Base-by-base conservation (phyloP, 2,329 filamentous ascomycete species). In the Hypoxylon sp. region DNA sequence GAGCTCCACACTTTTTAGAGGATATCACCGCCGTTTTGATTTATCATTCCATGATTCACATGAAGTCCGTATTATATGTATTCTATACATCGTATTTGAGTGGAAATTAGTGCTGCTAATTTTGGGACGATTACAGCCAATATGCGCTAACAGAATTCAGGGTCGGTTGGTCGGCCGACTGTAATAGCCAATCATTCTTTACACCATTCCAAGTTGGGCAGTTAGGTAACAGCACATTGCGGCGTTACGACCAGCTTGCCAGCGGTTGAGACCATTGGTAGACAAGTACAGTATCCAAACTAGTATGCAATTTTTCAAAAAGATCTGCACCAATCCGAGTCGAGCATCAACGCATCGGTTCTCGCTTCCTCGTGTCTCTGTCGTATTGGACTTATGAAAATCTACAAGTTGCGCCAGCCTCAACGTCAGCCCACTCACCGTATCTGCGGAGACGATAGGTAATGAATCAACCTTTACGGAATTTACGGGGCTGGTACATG, bases 101-200 rank as follows among this genome's bases (percentile, higher is more conserved):
- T 66, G 69, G 69, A 69, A 60, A 69, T 66, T 59, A 68, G 60
- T 17, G 37, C n/a, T 71, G 44, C 69, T 71, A 71, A 70, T 63
- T 69, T 66, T 66, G 66, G 69, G 33, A 50, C 37, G 17, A 39
- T 26, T 50, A 17, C 19, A 44, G 53, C 67, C 54, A 64, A 29
- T 14, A 26, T 66, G 69, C 61, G 63, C 69, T 63, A 65, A 70
- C 59, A 51, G 33, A 37, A 22, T 61, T 37, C 57, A 54, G 60
- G 63, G 55, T 51, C 26, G 26, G 19, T 29, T 39, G 26, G 35
- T 31, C 37, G 35, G 51, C 50, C 60, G 33, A 17, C 31, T 50
- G 17, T 53, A 11, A 47, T 52, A 59, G 58, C 69, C 69, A 69
- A 71, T 70, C 63, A 70, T 58, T 65, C 24, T 35, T 2, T 8